Conservation (phyloP, 108 stramenopile species). For the Cyclostephanos tholiformis region DNA sequence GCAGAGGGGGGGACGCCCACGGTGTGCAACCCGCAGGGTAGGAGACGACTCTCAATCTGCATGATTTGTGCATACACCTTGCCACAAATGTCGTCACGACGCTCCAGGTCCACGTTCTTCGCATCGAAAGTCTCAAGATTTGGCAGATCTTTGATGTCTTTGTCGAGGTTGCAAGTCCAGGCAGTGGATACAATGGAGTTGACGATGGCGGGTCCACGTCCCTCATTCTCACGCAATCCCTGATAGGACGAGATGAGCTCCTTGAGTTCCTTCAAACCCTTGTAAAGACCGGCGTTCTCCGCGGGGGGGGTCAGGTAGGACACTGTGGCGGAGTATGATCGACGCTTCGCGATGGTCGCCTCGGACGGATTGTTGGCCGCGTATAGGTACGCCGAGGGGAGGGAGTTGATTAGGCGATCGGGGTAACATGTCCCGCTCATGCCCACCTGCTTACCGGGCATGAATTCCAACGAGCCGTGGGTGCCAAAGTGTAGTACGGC, state of each 20-base stretch:
- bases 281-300: conserved; percentile 97
- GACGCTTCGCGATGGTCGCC: conserved; percentile 97
- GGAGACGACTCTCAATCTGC: conserved; percentile 96
- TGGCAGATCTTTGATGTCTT: conserved; percentile 91
- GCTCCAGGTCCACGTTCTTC: conserved; percentile 76
- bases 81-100: conserved; percentile 87
- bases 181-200: conserved; percentile 95
- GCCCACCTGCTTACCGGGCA: conserved; percentile 98
- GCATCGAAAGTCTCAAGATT: conserved; percentile 80
- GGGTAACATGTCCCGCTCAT: conserved; percentile 98
- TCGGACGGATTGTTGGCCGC: conserved; percentile 98
- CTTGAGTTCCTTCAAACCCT: conserved; percentile 96
- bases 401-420: conserved; percentile 94
- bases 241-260: conserved; percentile 95
- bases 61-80: conserved; percentile 92
- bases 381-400: conserved; percentile 95
- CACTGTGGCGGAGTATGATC: conserved; percentile 94
- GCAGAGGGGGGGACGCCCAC: conserved; percentile 96
- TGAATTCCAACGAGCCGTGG: conserved; percentile 95
- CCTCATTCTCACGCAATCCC: conserved; percentile 93
- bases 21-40: conserved; percentile 95
- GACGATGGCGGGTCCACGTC: conserved; percentile 93
- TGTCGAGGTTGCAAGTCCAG: conserved; percentile 94
- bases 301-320: conserved; percentile 97
- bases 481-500: conserved; percentile 97